Base-by-base conservation (phyloP, 257 asterid genomes). In the Parsonsia alboflavescens region DNA sequence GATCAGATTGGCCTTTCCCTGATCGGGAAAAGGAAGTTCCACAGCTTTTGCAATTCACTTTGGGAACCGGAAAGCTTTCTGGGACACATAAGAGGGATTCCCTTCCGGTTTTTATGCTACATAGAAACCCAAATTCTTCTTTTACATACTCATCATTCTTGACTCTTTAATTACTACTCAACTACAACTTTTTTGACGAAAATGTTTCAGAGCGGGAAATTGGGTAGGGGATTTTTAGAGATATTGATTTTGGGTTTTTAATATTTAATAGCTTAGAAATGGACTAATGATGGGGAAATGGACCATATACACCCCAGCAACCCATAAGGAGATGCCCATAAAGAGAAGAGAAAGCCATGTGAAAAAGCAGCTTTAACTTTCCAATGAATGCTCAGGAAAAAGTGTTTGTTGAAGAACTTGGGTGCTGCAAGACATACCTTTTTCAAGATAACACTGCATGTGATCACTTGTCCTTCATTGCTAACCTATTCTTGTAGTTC, bases 351-450 rank as follows among this genome's bases (percentile, higher is more conserved):
- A n/a, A n/a, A 69, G 59, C 57, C 85, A 83, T 80, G 88, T 88
- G 85, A 84, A 80, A 77, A 79, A 76, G 68, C 82, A 81, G 82
- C 86, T 83, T 82, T 86, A 57, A 76, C 67, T 68, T 68, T 73
- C 24, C 54, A 1, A 24, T 2, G 52, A 68, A n/a, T 28, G 75
- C 59, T 28, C 46, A 76, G 68, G 71, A 48, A 45, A 33, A 21
- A 36, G 62, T 44, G 63, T 68, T 26, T 16, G 58, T 22, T 26
- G 59, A 17, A 39, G 69, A 54, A 15, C 3, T 33, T 11, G 58
- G 24, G 10, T 24, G 59, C 45, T 22, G n/a, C n/a, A n/a, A n/a
- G 7, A 17, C 59, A 24, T 67, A 24, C 44, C 57, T 17, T 68
- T 46, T 30, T 70, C 50, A 57, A 13, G 24, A 68, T 15, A 42